A percentile compares a stretch with the other conserved stretches of the same genome.
phyloP scores from a whole-genome alignment of 352 stramenopile species.

The Phytopythium helicoides region DNA sequence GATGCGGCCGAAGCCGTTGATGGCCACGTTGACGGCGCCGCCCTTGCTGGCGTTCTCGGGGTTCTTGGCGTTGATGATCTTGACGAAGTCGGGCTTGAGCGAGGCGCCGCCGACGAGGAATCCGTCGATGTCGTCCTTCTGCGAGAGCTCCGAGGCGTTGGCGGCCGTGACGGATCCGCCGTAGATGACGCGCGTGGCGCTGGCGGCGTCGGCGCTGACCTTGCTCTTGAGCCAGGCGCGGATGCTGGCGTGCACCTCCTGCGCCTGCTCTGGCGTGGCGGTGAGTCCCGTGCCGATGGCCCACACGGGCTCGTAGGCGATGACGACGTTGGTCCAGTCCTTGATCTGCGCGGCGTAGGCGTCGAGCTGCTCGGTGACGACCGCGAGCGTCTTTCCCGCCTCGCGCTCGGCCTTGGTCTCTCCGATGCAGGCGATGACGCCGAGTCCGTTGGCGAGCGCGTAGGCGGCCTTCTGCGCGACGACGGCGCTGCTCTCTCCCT shows the following conservation, averaged over 20 bases:
- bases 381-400: conserved; percentile 90
- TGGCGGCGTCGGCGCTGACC: conserved; percentile 89
- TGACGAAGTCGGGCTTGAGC: conserved; percentile 96
- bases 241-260: conserved; percentile 97
- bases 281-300: conserved; percentile 98
- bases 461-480: conserved; percentile 95
- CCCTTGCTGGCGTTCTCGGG: conserved; percentile 12
- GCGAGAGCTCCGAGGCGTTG: conserved; percentile 93
- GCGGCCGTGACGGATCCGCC: conserved; percentile 93
- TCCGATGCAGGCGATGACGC: conserved; percentile 96
- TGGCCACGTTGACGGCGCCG: too few species aligned
- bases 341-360: conserved; percentile 86
- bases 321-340: conserved; percentile 95
- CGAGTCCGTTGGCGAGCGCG: conserved; percentile 91
- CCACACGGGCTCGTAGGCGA: conserved; percentile 98
- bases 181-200: conserved; percentile 96
- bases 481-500: conserved; percentile 91
- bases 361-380: conserved; percentile 93
- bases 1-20: too few species aligned
- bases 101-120: conserved; percentile 98
- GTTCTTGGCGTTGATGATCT: conserved; percentile 95
- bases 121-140: conserved; percentile 97
- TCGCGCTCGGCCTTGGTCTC: conserved; percentile 96
- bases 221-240: conserved; percentile 93
- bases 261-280: conserved; percentile 97